Base-by-base conservation (phyloP, 208 protist genomes). In the Zelonia costaricensis region DNA sequence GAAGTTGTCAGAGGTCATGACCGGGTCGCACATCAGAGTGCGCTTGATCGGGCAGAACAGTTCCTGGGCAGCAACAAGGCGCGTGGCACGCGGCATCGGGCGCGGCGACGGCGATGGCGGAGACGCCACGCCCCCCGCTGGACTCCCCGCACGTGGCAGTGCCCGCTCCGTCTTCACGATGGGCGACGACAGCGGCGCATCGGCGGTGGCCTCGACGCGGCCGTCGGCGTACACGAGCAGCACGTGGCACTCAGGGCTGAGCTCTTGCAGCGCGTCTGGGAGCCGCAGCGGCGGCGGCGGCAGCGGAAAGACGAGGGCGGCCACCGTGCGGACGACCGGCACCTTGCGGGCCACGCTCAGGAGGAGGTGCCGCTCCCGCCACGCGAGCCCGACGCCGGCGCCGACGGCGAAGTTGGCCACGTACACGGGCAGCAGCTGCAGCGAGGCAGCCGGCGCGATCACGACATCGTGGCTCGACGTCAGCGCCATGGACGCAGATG, bases 31-130 rank as follows among this genome's bases (percentile, higher is more conserved):
- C 91, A 97, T 96, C 12, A 95, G 33, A 2, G 40, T 63, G 22
- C 68, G 73, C 28, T 90, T 91, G 60, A 97, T 95, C 3, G 90
- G 87, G 56, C 92, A 97, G 69, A 88, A 82, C 20, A 76, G 40
- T 33, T 71, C 57, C 9, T 63, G 65, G 42, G 65, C 36, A 1
- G 45, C 56, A 7, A 71, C 65, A 7, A 71, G 18, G 23, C 56
- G 47, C 38, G 13, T 27, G 5, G 15, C 28, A 13, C 25, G 27
- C 23, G 39, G 39, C 9, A 25, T 23, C 6, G 38, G 16, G 9
- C 12, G 10, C 27, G 12, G 15, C 3, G 18, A n/a, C 47, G 56
- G 6, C 10, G 56, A 42, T 2, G 56, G 10, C 56, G 20, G 20
- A 12, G 33, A 15, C 18, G 56, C 15, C n/a, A 27, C 1, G 10